A percentile compares a stretch with the other conserved stretches of the same genome.
Conservation (phyloP, 23 red algal species). For the Gracilaria caudata region DNA sequence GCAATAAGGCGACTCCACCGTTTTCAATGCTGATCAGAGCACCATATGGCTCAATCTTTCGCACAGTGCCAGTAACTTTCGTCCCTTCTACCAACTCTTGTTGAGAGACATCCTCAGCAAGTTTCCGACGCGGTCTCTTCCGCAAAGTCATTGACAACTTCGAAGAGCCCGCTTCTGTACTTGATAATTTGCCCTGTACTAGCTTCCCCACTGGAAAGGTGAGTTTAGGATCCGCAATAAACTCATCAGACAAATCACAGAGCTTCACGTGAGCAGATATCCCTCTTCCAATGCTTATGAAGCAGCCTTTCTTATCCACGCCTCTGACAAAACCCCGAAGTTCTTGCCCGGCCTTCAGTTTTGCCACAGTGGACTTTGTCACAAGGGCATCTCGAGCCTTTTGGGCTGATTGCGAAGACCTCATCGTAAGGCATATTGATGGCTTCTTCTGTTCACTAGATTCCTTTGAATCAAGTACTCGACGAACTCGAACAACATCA, state of each 20-base stretch:
- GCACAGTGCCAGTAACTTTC: constrained; percentile 30
- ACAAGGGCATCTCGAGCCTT: constrained; percentile 11
- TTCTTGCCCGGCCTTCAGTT: constrained; percentile 43
- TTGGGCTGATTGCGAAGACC: neutral
- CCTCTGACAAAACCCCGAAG: constrained; percentile 81
- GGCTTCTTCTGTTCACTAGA: neutral
- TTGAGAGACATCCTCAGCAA: neutral
- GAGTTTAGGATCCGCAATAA: constrained; percentile 55
- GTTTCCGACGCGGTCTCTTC: constrained; percentile 19
- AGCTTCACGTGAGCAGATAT: constrained; percentile 68
- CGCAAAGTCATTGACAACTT: constrained; percentile 50
- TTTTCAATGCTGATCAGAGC: constrained; percentile 39
- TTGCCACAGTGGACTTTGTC: neutral
- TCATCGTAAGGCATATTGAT: constrained; percentile 31
- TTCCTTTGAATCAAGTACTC: neutral
- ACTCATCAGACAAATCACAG: constrained; percentile 79
- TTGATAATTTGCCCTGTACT: constrained; percentile 37
- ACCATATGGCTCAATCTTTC: constrained; percentile 52
- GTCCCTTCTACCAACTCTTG: constrained; percentile 38
- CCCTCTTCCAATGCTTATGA: constrained; percentile 62
- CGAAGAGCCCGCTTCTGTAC: neutral
- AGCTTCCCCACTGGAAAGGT: constrained; percentile 69
- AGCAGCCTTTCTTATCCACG: constrained; percentile 78
- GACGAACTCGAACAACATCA: constrained; percentile 44
- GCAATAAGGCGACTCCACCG: constrained; percentile 34